Evolutionary conservation across 2,329 filamentous ascomycete species (phyloP), one percentile per base, ranked within the genome.

Genomic region (Tolypocladium guangdongense): DNA sequence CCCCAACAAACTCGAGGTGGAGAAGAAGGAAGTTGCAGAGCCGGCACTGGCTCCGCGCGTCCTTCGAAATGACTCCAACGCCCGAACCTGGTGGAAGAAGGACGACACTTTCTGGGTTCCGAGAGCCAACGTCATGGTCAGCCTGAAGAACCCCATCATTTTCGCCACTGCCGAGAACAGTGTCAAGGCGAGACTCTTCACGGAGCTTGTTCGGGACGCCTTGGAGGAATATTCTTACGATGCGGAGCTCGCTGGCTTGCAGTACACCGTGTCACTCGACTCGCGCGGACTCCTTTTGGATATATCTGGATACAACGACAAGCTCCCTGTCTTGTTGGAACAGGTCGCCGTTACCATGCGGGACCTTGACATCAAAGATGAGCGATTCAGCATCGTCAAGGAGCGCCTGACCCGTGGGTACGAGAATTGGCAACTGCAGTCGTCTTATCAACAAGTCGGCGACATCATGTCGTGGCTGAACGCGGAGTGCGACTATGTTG

Each of bases 21-120:
- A 96, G 68, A 96, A 93, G 77, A 95, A 90, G 69, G 88, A 95
- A 37, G 80, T 93, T n/a, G 77, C 82, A 30, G 81, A 88, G 60
- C 87, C 90, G 1, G 75, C 84, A 0, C 78, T 87, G 53, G 77
- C 83, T 0, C 93, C 93, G 0, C 86, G 84, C 56, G 76, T 99
- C 27, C 86, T 99, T 57, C 84, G 91, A 59, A 90, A 95, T 62
- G 92, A 96, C 60, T 78, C 84, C 7, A 74, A 83, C 36, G 84
- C 88, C 1, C 84, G 91, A 33, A 86, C 89, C 3, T 99, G 93
- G 93, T 96, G 85, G 76, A 99, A 99, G 76, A 97, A 97, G 71
- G 93, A 99, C 63, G 93, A 99, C 62, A 90, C 86, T 0, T 99
- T 97, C 70, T 97, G 92, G 91, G 93, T 97, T 11, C 93, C 93